Evolutionary conservation across 2,329 filamentous ascomycete genomes (phyloP).

Genomic region (Penicillium janthinellum): DNA sequence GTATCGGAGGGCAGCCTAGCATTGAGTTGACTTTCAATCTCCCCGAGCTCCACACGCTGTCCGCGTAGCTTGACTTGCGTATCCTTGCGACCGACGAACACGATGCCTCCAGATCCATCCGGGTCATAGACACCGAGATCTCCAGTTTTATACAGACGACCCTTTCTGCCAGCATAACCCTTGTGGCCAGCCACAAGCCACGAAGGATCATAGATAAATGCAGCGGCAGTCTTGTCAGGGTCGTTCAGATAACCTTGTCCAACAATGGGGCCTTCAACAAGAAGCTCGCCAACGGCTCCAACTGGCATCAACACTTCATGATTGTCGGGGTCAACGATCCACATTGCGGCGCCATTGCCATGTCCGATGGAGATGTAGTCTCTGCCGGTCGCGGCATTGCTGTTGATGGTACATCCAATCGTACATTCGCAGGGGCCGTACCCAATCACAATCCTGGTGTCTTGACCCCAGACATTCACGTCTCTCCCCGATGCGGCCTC

Average conservation of each 20-base stretch:
- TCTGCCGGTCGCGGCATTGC: constrained; percentile 35
- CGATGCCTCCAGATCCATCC: constrained; percentile 40
- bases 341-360: constrained; percentile 40
- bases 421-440: constrained; percentile 49
- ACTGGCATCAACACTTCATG: constrained; percentile 43
- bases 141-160: constrained; percentile 45
- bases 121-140: constrained; percentile 43
- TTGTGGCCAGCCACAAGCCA: constrained; percentile 39
- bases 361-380: constrained; percentile 44
- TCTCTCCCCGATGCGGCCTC: constrained; percentile 47
- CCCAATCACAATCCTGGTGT: constrained; percentile 49
- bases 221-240: constrained; percentile 36
- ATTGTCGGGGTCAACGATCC: constrained; percentile 45
- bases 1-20: constrained; percentile 31
- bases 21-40: constrained; percentile 42
- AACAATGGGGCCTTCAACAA: constrained; percentile 52
- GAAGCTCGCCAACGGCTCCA: constrained; percentile 51
- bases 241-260: constrained; percentile 51
- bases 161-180: constrained; percentile 28
- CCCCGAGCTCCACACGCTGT: constrained; percentile 47
- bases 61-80: constrained; percentile 47
- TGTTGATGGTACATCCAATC: constrained; percentile 44
- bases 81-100: constrained; percentile 44
- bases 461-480: constrained; percentile 44
- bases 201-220: constrained; percentile 41